These are phyloP conservation scores for Closterium sp. DNA, from an alignment of 139 green algal species.

Conservation along the genomic window DNA sequence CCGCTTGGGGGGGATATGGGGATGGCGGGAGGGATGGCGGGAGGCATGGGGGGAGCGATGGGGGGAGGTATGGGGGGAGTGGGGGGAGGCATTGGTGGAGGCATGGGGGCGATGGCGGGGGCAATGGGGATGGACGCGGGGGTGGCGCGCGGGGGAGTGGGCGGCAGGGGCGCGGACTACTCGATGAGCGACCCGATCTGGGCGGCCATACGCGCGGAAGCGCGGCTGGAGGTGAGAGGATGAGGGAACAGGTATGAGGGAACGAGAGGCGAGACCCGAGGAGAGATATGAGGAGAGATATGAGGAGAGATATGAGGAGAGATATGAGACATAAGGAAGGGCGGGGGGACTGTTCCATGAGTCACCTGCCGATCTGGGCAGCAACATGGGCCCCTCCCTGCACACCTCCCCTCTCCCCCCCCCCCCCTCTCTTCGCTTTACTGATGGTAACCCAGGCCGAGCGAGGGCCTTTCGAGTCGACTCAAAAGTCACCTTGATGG, in stretches of 20 bases:
- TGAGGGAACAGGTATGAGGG: neutral
- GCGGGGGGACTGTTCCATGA: too few relatives aligned
- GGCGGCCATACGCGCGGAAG: conserved; percentile 41
- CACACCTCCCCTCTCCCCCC: neutral
- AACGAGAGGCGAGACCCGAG: too few relatives aligned
- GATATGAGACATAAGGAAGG: too few relatives aligned
- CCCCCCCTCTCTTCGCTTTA: too few relatives aligned
- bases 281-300: neutral
- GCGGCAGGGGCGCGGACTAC: neutral
- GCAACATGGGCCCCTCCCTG: too few relatives aligned
- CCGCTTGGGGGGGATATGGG: too few relatives aligned
- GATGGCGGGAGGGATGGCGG: neutral
- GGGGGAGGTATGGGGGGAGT: conserved; percentile 5
- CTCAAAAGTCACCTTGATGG: too few relatives aligned
- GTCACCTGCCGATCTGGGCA: too few relatives aligned
- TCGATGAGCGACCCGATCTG: conserved; percentile 42
- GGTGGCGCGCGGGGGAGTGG: conserved; percentile 6
- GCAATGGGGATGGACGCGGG: neutral
- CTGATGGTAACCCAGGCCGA: conserved; percentile 7
- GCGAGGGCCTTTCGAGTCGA: neutral
- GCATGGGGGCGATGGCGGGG: conserved; percentile 14
- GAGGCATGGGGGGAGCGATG: neutral
- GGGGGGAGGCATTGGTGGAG: conserved; percentile 6
- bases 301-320: neutral
- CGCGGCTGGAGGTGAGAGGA: neutral